Conservation (phyloP, 2,329 filamentous ascomycete species). For the Exophiala oligosperma region DNA sequence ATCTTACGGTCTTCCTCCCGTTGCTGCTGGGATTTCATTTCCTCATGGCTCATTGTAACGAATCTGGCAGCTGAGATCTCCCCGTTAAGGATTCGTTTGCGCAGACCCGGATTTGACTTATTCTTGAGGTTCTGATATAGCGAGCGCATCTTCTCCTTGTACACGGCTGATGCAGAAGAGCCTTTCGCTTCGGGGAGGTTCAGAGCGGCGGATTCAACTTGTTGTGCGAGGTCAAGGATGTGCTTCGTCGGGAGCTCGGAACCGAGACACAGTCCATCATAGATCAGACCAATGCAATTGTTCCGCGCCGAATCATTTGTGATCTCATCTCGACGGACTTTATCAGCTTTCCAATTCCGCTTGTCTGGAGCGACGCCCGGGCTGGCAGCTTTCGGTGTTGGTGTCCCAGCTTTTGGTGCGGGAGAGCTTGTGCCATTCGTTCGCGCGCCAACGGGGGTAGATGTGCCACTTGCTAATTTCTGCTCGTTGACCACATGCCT, state of each 20-base stretch:
- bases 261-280: conserved; percentile 83
- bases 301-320: conserved; percentile 75
- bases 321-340: conserved; percentile 68
- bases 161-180: conserved; percentile 68
- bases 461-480: conserved; percentile 30
- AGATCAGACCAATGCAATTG: conserved; percentile 85
- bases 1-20: conserved; percentile 73
- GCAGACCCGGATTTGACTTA: conserved; percentile 78
- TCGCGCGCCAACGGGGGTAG: conserved; percentile 37
- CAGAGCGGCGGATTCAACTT: conserved; percentile 77
- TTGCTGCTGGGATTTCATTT: conserved; percentile 85
- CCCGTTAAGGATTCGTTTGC: conserved; percentile 71
- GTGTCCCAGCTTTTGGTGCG: conserved; percentile 42
- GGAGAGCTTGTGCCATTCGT: conserved; percentile 58
- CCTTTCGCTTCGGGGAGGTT: conserved; percentile 55
- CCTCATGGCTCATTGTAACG: conserved; percentile 83
- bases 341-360: conserved; percentile 70
- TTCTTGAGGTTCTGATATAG: conserved; percentile 95
- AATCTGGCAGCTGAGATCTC: conserved; percentile 72
- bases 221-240: conserved; percentile 65
- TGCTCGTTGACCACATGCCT: conserved; percentile 70
- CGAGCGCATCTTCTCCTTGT: conserved; percentile 86
- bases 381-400: conserved; percentile 35
- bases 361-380: conserved; percentile 64
- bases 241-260: conserved; percentile 59